Evolutionary conservation across 2,329 filamentous ascomycete species (phyloP).

Genomic region (Trichothecium sympodiale): DNA sequence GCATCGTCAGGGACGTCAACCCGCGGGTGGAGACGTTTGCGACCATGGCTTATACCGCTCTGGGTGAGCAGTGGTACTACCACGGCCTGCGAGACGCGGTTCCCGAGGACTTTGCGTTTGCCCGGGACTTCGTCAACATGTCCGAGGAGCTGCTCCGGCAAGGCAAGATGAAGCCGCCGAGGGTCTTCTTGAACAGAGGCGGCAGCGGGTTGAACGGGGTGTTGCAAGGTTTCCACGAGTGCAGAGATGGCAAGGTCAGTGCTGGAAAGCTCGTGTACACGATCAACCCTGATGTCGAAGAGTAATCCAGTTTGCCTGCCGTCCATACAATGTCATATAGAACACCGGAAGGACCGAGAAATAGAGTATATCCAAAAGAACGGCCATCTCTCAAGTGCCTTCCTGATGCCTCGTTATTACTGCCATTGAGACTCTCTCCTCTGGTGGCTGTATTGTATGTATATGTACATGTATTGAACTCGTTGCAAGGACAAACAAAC

Average conservation of each 20-base stretch:
- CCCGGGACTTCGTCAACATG: constrained; percentile 23
- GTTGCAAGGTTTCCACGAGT: constrained; percentile 18
- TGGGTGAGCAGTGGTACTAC: constrained; percentile 21
- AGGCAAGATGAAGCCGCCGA: constrained; percentile 21
- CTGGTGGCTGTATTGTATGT: no score
- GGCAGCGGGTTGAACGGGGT: constrained; percentile 22
- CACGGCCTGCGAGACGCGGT: constrained; percentile 11
- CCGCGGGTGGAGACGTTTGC: constrained; percentile 3
- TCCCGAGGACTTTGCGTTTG: constrained; percentile 19
- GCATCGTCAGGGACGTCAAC: constrained; percentile 6
- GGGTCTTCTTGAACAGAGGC: constrained; percentile 9
- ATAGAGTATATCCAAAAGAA: no score
- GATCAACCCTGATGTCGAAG: not conserved
- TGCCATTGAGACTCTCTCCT: no score
- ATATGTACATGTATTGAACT: no score
- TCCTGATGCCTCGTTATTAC: no score
- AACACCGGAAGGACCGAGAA: no score
- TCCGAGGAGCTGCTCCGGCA: constrained; percentile 18
- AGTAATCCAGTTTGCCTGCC: no score
- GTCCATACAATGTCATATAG: no score
- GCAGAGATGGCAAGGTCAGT: constrained; percentile 21
- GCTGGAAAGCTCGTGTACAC: constrained; percentile 31
- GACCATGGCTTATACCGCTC: constrained; percentile 27
- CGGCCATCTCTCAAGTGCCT: no score
- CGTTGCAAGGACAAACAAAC: no score